Conservation (phyloP, 257 asterid species). For the Handroanthus guayacan region DNA sequence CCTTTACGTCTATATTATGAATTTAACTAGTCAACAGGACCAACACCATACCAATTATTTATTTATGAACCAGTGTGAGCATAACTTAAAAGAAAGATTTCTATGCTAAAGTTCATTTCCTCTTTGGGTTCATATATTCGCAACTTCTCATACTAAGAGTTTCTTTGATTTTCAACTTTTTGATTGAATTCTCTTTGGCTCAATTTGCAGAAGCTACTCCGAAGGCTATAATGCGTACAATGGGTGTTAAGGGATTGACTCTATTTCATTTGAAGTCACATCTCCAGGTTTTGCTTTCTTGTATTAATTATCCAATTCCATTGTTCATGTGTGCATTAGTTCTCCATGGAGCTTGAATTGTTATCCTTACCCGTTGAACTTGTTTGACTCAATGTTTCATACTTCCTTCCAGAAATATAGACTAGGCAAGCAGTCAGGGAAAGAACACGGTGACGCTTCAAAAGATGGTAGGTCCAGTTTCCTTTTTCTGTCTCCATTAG, state of each 20-base stretch:
- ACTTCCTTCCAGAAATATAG: slow-evolving; percentile 73
- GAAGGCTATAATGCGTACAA: slow-evolving; percentile 83
- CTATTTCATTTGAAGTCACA: slow-evolving; percentile 88
- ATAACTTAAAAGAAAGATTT: slow-evolving; percentile 7
- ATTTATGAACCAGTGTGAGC: slow-evolving; percentile 5
- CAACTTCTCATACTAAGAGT: slow-evolving; percentile 20
- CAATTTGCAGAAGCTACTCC: slow-evolving; percentile 87
- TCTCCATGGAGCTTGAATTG: slow-evolving; percentile 19
- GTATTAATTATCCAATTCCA: neutral
- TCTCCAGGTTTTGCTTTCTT: slow-evolving; percentile 64
- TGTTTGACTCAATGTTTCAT: slow-evolving; percentile 34
- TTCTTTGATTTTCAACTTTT: neutral
- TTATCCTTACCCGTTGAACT: neutral
- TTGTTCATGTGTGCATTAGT: slow-evolving; percentile 24
- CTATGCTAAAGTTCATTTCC: neutral
- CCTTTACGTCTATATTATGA: neutral
- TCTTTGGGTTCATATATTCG: slow-evolving; percentile 16
- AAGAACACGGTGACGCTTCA: slow-evolving; percentile 72
- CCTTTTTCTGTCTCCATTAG: slow-evolving; percentile 31
- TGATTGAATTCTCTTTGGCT: slow-evolving; percentile 16
- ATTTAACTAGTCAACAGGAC: slow-evolving; percentile 11
- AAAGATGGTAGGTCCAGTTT: slow-evolving; percentile 70
- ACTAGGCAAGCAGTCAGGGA: slow-evolving; percentile 88
- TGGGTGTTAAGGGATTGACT: slow-evolving; percentile 93
- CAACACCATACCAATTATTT: slow-evolving; percentile 6